Base-by-base conservation (phyloP, 352 stramenopile genomes). In the Elongisporangium undulatum region DNA sequence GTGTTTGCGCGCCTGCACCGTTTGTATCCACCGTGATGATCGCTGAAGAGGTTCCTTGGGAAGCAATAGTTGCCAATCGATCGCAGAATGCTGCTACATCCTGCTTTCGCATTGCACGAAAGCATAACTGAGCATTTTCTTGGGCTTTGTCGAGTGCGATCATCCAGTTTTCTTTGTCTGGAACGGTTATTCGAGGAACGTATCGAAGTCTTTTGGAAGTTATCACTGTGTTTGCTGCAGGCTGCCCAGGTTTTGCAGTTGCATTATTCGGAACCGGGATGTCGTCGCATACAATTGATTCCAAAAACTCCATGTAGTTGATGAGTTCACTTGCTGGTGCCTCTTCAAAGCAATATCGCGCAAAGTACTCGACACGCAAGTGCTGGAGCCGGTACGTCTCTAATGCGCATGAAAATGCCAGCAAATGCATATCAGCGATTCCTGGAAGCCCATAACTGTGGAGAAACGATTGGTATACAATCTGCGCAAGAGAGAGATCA, bases 401-500 rank as follows among this genome's bases (percentile, higher is more conserved):
- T 0, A 92, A 55, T 7, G 85, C 81, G 53, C 76, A 90, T 2
- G 81, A 85, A 39, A 92, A 88, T 0, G 81, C 83, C 16, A 93
- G 62, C 38, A 94, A 51, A 41, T 94, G 83, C 78, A 89, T 90
- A 53, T 92, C 85, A 4, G 85, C 85, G 53, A 94, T 94, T 3
- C 64, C 69, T 2, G 85, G 85, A 0, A 92, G 67, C 0, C 81
- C 85, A n/a, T 93, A 93, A 51, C 72, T 85, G 57, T 93, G 83
- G 48, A 94, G 62, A 58, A 93, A 90, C 34, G 82, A 86, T 64
- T 93, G 83, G 59, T 92, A 94, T 29, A 91, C 82, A 29, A 92
- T 79, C 49, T 91, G 78, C 1, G 79, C 80, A 3, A 92, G 73
- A 8, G 79, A 77, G 21, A 90, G 60, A 51, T 73, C 61, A 0